Conservation (phyloP, 2,329 filamentous ascomycete species). For the Hypoxylon sp. region DNA sequence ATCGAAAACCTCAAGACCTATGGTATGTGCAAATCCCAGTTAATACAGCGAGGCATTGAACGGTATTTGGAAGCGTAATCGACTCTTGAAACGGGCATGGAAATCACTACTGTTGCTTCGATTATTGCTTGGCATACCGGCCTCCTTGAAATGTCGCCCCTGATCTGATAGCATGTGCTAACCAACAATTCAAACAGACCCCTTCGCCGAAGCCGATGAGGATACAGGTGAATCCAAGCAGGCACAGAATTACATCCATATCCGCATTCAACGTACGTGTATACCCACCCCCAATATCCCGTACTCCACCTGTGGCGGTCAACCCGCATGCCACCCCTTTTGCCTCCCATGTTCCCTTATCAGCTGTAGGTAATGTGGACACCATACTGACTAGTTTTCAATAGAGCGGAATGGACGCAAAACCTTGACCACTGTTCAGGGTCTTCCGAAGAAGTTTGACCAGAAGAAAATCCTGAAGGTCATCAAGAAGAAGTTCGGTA, state of each 20-base stretch:
- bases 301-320: conserved; percentile 16
- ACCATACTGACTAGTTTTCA: conserved; percentile 58
- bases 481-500: conserved; percentile 99
- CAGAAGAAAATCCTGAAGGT: conserved; percentile 99
- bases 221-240: conserved; percentile 96
- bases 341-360: conserved; percentile 14
- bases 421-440: conserved; percentile 99
- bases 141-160: conserved; percentile 18
- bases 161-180: conserved; percentile 47
- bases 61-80: background rate
- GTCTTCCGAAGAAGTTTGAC: conserved; percentile 98
- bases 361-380: conserved; percentile 7
- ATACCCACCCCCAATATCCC: conserved; percentile 21
- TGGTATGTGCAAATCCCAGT: conserved; percentile 72
- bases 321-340: conserved; percentile 12
- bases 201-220: conserved; percentile 99
- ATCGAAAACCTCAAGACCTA: conserved; percentile 99
- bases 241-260: conserved; percentile 98
- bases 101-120: background rate
- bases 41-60: background rate
- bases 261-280: conserved; percentile 96
- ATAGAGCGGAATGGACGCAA: conserved; percentile 99
- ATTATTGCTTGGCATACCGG: background rate
- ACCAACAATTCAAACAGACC: conserved; percentile 74
- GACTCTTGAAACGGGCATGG: background rate